Percentiles rank a stretch among this genome's conserved stretches.
phyloP scores from a whole-genome alignment of 2,329 filamentous ascomycete species.

The Trichoderma sp. region DNA sequence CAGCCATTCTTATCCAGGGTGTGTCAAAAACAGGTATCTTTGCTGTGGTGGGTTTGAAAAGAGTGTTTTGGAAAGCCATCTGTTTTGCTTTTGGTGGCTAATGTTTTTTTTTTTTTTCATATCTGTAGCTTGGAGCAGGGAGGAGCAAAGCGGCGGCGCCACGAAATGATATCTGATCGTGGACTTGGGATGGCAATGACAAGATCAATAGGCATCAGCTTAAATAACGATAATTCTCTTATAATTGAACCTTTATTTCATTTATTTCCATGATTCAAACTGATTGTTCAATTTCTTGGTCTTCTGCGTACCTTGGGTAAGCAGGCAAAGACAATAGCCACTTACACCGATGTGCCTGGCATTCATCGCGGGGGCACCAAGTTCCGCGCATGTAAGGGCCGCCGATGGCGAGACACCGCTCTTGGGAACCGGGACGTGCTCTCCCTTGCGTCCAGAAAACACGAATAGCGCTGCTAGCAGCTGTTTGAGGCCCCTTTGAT shows the following conservation, averaged over 20 bases:
- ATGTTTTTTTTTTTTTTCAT: too few relatives aligned
- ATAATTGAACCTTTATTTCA: neutral
- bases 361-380: neutral
- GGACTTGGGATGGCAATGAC: neutral
- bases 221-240: neutral
- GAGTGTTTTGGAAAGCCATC: neutral
- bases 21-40: neutral
- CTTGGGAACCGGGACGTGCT: neutral
- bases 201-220: neutral
- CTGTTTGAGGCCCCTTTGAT: neutral
- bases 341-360: neutral
- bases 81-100: neutral
- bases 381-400: neutral
- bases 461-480: neutral
- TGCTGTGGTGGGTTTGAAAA: neutral
- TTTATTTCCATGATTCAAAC: neutral
- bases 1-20: neutral
- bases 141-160: neutral
- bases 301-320: neutral
- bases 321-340: neutral
- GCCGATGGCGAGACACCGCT: neutral
- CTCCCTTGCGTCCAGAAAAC: neutral
- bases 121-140: too few relatives aligned
- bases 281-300: neutral
- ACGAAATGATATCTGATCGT: conserved; percentile 8